phyloP scores from a whole-genome alignment of 169 alveolate genomes.

The Eimeria brunetti region DNA sequence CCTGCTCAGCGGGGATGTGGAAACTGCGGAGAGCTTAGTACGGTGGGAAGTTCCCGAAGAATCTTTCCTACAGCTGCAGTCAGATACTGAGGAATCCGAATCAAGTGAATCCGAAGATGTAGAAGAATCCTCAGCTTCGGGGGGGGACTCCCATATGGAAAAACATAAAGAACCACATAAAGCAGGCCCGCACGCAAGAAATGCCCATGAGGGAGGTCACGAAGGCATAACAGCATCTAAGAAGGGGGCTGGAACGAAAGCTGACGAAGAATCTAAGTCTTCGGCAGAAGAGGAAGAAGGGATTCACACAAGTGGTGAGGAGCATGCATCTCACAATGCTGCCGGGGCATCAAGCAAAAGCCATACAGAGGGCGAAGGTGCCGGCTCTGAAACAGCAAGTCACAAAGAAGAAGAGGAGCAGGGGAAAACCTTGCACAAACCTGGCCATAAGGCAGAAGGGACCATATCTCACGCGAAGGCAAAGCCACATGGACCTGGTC shows the following conservation, averaged over 20 bases:
- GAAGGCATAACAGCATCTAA: not conserved
- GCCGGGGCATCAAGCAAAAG: not conserved
- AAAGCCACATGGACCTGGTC: not conserved
- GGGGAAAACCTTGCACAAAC: not conserved
- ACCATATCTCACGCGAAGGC: not conserved
- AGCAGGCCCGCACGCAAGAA: not conserved
- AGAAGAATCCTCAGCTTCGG: not conserved
- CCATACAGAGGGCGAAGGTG: not conserved
- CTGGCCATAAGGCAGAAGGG: not conserved
- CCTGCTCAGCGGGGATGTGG: not conserved
- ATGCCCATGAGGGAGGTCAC: not conserved
- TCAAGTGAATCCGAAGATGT: not conserved
- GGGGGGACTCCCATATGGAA: slow-evolving; percentile 25
- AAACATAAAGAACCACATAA: not conserved
- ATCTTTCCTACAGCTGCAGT: slow-evolving; percentile 8
- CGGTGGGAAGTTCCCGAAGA: not conserved
- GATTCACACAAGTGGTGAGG: not conserved
- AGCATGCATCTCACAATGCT: not conserved
- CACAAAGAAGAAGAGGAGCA: not conserved
- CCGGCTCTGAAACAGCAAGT: not conserved
- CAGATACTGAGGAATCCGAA: not conserved
- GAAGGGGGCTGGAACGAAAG: not conserved
- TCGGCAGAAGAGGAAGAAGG: not conserved
- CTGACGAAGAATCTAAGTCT: not conserved
- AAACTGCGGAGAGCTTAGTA: not conserved